Evolutionary conservation across 1,139 yeast genomes (phyloP).

Genomic region (Kodamaea sp.): DNA sequence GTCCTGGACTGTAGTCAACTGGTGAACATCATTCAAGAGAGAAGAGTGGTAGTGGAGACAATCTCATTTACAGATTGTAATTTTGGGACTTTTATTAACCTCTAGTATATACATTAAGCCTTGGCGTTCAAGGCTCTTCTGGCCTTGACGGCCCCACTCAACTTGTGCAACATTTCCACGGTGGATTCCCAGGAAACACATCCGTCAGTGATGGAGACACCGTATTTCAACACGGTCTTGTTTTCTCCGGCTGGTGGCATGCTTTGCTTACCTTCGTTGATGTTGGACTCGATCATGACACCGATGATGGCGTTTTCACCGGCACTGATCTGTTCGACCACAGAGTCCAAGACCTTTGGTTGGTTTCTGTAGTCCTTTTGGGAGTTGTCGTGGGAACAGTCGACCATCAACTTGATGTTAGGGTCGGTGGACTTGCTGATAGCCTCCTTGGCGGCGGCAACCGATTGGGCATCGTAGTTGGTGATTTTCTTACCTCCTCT

Average conservation of each 20-base stretch:
- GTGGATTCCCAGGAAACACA: constrained; percentile 95
- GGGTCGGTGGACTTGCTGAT: constrained; percentile 58
- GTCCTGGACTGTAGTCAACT: too few species aligned
- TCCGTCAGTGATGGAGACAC: constrained; percentile 95
- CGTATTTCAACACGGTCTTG: constrained; percentile 78
- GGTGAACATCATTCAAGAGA: too few species aligned
- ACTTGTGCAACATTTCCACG: constrained; percentile 70
- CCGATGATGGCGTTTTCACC: constrained; percentile 87
- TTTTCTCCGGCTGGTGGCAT: constrained; percentile 61
- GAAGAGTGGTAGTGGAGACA: too few species aligned
- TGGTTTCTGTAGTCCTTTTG: constrained; percentile 92
- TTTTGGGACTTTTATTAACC: too few species aligned
- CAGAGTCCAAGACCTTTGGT: constrained; percentile 79
- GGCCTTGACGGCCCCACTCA: constrained; percentile 77
- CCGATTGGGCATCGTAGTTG: constrained; percentile 81
- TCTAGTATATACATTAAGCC: too few species aligned
- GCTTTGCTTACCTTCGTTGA: constrained; percentile 88
- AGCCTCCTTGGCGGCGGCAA: constrained; percentile 67
- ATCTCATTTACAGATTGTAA: too few species aligned
- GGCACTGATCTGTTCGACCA: constrained; percentile 75
- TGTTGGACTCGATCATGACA: constrained; percentile 93
- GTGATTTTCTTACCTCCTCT: constrained; percentile 97
- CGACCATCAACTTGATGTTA: constrained; percentile 85
- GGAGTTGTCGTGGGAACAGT: constrained; percentile 97
- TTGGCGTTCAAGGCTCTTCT: constrained; percentile 54